Conservation (phyloP, 768 basidiomycete species). For the Hebeloma cylindrosporum region DNA sequence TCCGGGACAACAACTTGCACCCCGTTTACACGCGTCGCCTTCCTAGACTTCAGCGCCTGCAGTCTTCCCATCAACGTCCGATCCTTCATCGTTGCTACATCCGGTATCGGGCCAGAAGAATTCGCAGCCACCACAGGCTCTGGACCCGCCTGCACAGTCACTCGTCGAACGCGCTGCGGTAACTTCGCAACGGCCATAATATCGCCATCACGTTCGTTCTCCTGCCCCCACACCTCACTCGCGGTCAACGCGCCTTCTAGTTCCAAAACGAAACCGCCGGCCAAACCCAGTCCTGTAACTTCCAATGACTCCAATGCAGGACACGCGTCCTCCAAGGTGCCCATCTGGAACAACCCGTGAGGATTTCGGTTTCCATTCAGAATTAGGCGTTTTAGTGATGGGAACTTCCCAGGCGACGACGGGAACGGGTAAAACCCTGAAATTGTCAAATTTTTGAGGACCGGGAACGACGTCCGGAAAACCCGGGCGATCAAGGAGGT, state of each 20-base stretch:
- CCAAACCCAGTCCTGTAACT: slow-evolving; percentile 44
- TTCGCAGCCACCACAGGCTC: slow-evolving; percentile 13
- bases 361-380: slow-evolving; percentile 53
- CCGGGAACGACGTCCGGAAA: slow-evolving; percentile 42
- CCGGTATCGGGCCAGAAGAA: slow-evolving; percentile 2
- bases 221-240: neutral
- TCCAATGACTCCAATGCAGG: slow-evolving; percentile 39
- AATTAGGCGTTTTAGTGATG: slow-evolving; percentile 41
- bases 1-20: slow-evolving; percentile 11
- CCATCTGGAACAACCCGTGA: slow-evolving; percentile 42
- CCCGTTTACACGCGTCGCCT: neutral
- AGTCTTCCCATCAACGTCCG: slow-evolving; percentile 30
- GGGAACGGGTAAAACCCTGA: slow-evolving; percentile 54
- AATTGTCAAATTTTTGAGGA: slow-evolving; percentile 40
- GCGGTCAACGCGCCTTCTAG: slow-evolving; percentile 32
- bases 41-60: slow-evolving; percentile 11
- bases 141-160: slow-evolving; percentile 31
- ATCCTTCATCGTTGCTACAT: slow-evolving; percentile 22
- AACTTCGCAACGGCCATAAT: slow-evolving; percentile 25
- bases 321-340: slow-evolving; percentile 37
- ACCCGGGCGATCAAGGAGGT: slow-evolving; percentile 41
- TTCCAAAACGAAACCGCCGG: slow-evolving; percentile 42
- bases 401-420: slow-evolving; percentile 27
- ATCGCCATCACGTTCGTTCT: slow-evolving; percentile 8
- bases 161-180: slow-evolving; percentile 21